These are phyloP conservation scores for Dissophora ornata DNA, from an alignment of 192 early-diverging fungal species.

Conservation along the genomic window DNA sequence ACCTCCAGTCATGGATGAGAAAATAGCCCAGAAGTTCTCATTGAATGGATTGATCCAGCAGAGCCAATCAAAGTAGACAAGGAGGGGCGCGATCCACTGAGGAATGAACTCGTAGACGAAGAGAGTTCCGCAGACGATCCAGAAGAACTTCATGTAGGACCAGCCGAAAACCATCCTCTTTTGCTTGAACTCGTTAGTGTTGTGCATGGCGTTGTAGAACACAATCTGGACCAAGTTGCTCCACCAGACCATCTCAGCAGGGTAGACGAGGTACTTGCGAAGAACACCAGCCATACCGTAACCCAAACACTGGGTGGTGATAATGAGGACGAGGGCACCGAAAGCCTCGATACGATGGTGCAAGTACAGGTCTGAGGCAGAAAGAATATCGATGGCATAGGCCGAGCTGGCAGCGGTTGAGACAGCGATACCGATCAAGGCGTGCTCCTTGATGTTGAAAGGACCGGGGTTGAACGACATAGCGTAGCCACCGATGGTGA, in stretches of 20 bases:
- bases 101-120: slow-evolving; percentile 63
- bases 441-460: slow-evolving; percentile 79
- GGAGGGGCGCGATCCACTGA: slow-evolving; percentile 29
- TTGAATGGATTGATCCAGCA: slow-evolving; percentile 44
- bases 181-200: slow-evolving; percentile 34
- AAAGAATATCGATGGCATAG: slow-evolving; percentile 59
- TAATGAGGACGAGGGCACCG: slow-evolving; percentile 53
- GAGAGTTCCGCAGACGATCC: slow-evolving; percentile 43
- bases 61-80: slow-evolving; percentile 41
- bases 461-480: slow-evolving; percentile 48
- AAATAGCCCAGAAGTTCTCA: slow-evolving; percentile 34
- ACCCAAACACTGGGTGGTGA: slow-evolving; percentile 71
- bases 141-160: slow-evolving; percentile 54
- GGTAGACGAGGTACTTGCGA: slow-evolving; percentile 82
- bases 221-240: slow-evolving; percentile 68
- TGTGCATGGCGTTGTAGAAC: slow-evolving; percentile 59
- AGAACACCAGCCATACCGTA: slow-evolving; percentile 80
- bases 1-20: slow-evolving; percentile 59
- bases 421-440: slow-evolving; percentile 66
- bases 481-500: slow-evolving; percentile 9
- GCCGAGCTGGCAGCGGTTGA: slow-evolving; percentile 59
- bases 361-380: slow-evolving; percentile 21
- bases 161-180: slow-evolving; percentile 24
- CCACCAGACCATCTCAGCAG: slow-evolving; percentile 90
- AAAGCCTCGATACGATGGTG: slow-evolving; percentile 19